Evolutionary conservation across 169 alveolate genomes (phyloP).

Genomic region (Babesia bovis): DNA sequence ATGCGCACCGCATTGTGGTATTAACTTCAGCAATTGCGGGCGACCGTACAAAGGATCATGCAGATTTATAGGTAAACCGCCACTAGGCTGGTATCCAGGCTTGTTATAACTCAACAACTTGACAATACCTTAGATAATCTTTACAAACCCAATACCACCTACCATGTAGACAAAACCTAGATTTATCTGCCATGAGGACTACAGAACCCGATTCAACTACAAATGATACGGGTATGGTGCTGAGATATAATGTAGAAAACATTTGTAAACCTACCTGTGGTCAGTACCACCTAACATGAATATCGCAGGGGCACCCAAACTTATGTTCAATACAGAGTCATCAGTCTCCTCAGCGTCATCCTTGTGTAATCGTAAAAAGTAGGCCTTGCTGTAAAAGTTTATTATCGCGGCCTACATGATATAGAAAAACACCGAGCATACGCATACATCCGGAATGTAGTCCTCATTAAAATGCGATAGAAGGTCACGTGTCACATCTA

Average conservation of each 20-base stretch:
- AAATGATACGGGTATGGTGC: conserved; percentile 52
- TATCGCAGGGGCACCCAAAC: conserved; percentile 68
- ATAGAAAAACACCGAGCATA: not conserved
- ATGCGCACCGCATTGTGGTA: conserved; percentile 33
- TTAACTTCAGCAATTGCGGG: conserved; percentile 31
- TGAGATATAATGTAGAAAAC: not conserved
- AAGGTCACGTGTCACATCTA: conserved; percentile 8
- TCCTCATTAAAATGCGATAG: conserved; percentile 28
- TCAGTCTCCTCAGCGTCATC: conserved; percentile 71
- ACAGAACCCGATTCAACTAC: conserved; percentile 66
- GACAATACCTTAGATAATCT: conserved; percentile 54
- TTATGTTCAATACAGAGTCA: conserved; percentile 61
- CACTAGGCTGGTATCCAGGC: conserved; percentile 21
- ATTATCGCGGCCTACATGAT: conserved; percentile 59
- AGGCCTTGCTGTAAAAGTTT: conserved; percentile 58
- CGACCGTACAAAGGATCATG: conserved; percentile 16
- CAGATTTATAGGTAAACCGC: not conserved
- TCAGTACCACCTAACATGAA: conserved; percentile 54
- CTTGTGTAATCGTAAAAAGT: conserved; percentile 59
- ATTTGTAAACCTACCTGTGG: conserved; percentile 20
- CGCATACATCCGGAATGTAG: conserved; percentile 58
- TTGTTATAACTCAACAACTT: conserved; percentile 41
- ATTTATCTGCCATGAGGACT: conserved; percentile 45
- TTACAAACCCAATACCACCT: too few species aligned
- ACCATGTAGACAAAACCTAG: conserved; percentile 67